Percentiles rank a stretch among this genome's conserved stretches.
phyloP scores from a whole-genome alignment of 1,284 basidiomycete genomes.

The Phaffia rhodozyma region DNA sequence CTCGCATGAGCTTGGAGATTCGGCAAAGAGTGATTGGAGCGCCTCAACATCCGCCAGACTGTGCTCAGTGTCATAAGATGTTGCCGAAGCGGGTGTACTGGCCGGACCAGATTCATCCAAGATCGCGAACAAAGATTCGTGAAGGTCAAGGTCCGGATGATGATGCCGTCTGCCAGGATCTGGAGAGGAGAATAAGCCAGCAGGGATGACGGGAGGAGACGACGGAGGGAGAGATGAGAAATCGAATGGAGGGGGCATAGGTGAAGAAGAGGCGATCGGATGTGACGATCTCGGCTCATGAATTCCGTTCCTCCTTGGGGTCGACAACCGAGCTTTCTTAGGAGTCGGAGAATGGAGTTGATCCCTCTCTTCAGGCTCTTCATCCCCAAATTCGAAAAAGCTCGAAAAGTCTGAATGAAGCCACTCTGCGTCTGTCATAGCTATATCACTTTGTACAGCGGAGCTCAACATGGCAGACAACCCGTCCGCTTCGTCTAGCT shows the following conservation, averaged over 20 bases:
- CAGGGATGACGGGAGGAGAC: constrained; percentile 12
- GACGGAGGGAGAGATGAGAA: constrained; percentile 16
- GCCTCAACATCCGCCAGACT: neutral
- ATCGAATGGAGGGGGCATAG: constrained; percentile 11
- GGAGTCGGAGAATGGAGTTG: too few relatives aligned
- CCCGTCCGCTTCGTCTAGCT: neutral
- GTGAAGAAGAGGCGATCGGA: constrained; percentile 4
- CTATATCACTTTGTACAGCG: neutral
- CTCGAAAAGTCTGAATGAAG: constrained; percentile 15
- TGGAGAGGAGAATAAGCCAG: constrained; percentile 10
- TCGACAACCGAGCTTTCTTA: too few relatives aligned
- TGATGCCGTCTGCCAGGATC: neutral
- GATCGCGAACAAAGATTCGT: neutral
- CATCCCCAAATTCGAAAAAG: constrained; percentile 8
- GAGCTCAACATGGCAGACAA: neutral
- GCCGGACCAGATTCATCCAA: too few relatives aligned
- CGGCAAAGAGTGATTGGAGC: neutral
- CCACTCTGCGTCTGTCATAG: constrained; percentile 6
- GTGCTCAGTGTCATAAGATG: neutral
- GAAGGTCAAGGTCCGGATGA: neutral
- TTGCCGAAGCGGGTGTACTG: neutral
- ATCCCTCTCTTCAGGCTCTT: too few relatives aligned
- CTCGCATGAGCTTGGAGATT: neutral
- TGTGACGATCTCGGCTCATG: neutral
- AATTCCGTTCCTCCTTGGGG: neutral